Conservation (phyloP, 345 rosid species). For the Acer campestre region DNA sequence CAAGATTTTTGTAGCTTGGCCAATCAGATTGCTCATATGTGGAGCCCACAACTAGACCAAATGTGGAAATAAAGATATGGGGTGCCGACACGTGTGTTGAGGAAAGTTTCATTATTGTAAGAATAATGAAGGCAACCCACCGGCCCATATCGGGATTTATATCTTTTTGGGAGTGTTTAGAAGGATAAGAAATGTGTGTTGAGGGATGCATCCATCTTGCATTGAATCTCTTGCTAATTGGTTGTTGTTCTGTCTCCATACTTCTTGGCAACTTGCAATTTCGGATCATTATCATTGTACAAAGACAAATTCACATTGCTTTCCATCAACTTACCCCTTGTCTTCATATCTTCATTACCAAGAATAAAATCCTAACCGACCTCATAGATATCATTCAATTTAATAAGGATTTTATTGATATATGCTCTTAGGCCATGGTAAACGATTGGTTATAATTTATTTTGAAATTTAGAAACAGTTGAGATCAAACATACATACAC, state of each 20-base stretch:
- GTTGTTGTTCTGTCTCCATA: slow-evolving; percentile 15
- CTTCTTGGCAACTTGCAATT: slow-evolving; percentile 44
- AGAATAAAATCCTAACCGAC: background rate
- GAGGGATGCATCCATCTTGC: slow-evolving; percentile 31
- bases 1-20: background rate
- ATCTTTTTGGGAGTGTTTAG: too few species aligned
- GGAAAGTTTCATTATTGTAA: background rate
- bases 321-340: background rate
- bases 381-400: background rate
- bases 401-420: too few species aligned
- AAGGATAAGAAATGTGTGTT: slow-evolving; percentile 42
- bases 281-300: background rate
- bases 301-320: background rate
- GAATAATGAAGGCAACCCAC: slow-evolving; percentile 21
- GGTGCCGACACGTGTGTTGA: slow-evolving; percentile 28
- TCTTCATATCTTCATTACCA: background rate
- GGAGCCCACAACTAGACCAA: background rate
- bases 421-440: too few species aligned
- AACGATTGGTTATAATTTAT: too few species aligned
- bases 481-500: too few species aligned
- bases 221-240: background rate
- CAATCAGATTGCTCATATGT: background rate
- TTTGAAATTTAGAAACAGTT: too few species aligned
- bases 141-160: background rate
- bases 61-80: slow-evolving; percentile 19